Evolutionary conservation across 192 early-diverging fungal species (phyloP), one percentile per base, ranked within the genome.

Genomic region (Coemansia sp.): DNA sequence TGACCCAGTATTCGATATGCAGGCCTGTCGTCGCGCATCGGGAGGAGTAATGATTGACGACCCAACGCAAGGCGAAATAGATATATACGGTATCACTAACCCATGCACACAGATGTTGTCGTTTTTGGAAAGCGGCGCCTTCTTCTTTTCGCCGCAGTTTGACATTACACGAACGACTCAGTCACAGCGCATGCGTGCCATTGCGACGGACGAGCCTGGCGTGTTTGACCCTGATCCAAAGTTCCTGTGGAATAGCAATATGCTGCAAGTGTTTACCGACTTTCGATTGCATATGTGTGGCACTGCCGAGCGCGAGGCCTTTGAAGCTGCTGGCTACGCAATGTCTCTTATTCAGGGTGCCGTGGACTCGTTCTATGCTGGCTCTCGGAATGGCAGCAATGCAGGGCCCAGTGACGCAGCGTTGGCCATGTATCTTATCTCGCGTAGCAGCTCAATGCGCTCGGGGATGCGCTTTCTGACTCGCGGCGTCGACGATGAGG

Each of bases 401-500:
- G 41, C 42, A 2, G 44, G 46, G 20, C 15, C 66, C 3, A 49
- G 27, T 2, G 60, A 49, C 12, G 67, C 71, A 2, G 24, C 41
- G 4, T 16, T 70, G 41, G 70, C 73, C 40, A 64, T 83, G 3
- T 74, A 73, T 40, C 54, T 83, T 38, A 84, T 87, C 10, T 86
- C 86, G 42, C 77, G 85, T 20, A 75, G 67, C 49, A 77, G 81
- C 74, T 76, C 79, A 20, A 73, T 68, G 74, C 79, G 80, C 33
- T 87, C 93, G 52, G 98, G 98, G 7, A 97, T 95, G 40, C 87
- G 98, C 46, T 97, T 93, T 76, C 92, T 95, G 71, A 93, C 96
- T 2, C 90, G 98, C 24, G 98, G 98, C 5, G 90, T 99, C 38
- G 95, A 99, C 68, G 98, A 99, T 70, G 92, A 93, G 67, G 98